These are phyloP conservation scores for Aureobasidium sp. DNA, from an alignment of 2,329 filamentous ascomycete genomes.

Conservation along the genomic window DNA sequence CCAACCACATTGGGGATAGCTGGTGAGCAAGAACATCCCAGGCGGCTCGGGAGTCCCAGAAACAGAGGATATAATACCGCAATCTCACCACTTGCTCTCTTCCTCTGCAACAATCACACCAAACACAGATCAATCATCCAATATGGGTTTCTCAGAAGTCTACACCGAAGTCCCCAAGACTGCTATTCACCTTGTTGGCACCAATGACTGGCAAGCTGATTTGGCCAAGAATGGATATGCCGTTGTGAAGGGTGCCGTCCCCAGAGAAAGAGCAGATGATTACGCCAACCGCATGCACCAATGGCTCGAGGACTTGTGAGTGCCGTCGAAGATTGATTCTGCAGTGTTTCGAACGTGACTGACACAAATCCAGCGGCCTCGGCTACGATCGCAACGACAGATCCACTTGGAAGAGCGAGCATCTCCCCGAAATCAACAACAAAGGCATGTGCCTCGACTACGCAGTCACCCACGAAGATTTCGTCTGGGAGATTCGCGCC, in stretches of 20 bases:
- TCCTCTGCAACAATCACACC: not conserved
- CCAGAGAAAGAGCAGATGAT: slow-evolving; percentile 34
- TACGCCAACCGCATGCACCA: slow-evolving; percentile 29
- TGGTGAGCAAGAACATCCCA: too few species aligned
- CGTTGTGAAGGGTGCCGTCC: slow-evolving; percentile 42
- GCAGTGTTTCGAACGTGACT: not conserved
- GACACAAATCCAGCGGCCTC: not conserved
- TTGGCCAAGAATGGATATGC: slow-evolving; percentile 36
- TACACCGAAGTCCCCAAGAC: slow-evolving; percentile 15
- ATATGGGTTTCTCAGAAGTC: slow-evolving; percentile 14
- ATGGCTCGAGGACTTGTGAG: slow-evolving; percentile 29
- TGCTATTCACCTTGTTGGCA: slow-evolving; percentile 6
- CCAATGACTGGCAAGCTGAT: slow-evolving; percentile 7
- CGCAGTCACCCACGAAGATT: slow-evolving; percentile 34
- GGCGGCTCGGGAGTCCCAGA: not conserved
- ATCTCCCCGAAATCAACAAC: slow-evolving; percentile 33
- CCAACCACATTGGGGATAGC: too few species aligned
- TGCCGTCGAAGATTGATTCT: not conserved
- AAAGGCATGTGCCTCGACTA: slow-evolving; percentile 30
- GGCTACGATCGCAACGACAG: slow-evolving; percentile 26
- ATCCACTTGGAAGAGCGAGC: slow-evolving; percentile 31
- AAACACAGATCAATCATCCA: not conserved
- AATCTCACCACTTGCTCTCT: not conserved
- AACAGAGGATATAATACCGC: not conserved
- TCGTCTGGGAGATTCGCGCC: slow-evolving; percentile 35